Percentiles rank a stretch among this genome's conserved stretches.
Evolutionary conservation across 2,329 filamentous ascomycete species (phyloP).

Genomic region (Akanthomyces dipterigenus): DNA sequence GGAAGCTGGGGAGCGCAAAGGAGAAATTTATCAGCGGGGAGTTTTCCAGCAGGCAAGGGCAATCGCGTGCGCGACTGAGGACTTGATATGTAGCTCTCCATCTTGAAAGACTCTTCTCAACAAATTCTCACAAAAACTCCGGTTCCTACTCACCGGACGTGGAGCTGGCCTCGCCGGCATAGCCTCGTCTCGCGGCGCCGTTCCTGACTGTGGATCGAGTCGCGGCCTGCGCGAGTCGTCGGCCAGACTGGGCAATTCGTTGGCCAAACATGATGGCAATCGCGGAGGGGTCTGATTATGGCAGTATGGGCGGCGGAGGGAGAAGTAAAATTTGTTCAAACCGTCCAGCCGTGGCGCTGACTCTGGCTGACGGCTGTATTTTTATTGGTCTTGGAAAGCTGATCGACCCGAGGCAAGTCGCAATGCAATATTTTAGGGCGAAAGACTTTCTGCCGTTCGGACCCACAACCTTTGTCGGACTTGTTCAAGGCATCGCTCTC

Average conservation of each 20-base stretch:
- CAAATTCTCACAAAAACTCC: background rate
- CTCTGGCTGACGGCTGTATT: background rate
- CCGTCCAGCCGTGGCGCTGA: background rate
- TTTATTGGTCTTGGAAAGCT: background rate
- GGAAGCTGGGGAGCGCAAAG: background rate
- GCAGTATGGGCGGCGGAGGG: background rate
- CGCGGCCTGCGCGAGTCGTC: slow-evolving; percentile 19
- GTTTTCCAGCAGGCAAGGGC: background rate
- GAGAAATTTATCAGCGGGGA: background rate
- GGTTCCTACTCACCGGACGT: slow-evolving; percentile 19
- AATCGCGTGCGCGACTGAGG: background rate
- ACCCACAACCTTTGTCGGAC: background rate
- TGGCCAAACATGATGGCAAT: slow-evolving; percentile 17
- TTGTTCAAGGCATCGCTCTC: slow-evolving; percentile 1
- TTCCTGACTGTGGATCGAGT: slow-evolving; percentile 10
- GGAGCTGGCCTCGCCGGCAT: slow-evolving; percentile 14
- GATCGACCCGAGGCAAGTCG: slow-evolving; percentile 4
- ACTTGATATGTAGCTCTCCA: background rate
- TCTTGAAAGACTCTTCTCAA: background rate
- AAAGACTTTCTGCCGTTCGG: background rate
- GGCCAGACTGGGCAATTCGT: slow-evolving; percentile 19
- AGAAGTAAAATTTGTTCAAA: background rate
- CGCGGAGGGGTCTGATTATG: background rate
- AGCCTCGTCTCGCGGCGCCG: slow-evolving; percentile 19
- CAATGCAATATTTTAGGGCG: background rate